These are phyloP conservation scores for Coemansia sp. DNA, from an alignment of 371 early-diverging fungal species.

Conservation along the genomic window DNA sequence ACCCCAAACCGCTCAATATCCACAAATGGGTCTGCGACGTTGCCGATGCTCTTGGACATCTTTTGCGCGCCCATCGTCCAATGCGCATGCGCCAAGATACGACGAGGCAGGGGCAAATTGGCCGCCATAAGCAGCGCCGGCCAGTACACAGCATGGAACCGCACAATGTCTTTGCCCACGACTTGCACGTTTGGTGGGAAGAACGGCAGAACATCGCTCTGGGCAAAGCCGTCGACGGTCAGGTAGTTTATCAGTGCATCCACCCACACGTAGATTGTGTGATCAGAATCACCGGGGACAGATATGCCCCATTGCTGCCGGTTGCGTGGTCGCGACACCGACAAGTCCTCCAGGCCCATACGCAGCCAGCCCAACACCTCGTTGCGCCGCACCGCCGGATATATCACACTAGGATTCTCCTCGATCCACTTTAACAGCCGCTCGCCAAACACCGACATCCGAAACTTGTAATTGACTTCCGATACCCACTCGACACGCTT, in stretches of 20 bases:
- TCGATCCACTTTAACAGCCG: conserved; percentile 69
- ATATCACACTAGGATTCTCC: conserved; percentile 53
- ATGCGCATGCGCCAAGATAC: conserved; percentile 88
- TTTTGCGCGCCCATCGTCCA: conserved; percentile 86
- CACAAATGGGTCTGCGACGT: conserved; percentile 82
- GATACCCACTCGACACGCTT: conserved; percentile 82
- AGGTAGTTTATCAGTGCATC: conserved; percentile 93
- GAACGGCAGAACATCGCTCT: conserved; percentile 50
- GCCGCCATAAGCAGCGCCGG: conserved; percentile 92
- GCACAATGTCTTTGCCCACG: conserved; percentile 94
- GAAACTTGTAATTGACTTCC: conserved; percentile 94
- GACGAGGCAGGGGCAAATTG: conserved; percentile 69
- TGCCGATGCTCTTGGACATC: conserved; percentile 92
- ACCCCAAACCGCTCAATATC: conserved; percentile 72
- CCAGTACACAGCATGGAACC: conserved; percentile 95
- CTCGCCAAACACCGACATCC: conserved; percentile 64
- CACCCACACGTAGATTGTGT: conserved; percentile 96
- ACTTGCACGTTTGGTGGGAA: conserved; percentile 85
- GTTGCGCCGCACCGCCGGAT: conserved; percentile 38
- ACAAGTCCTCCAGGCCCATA: conserved; percentile 65
- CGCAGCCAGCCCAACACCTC: conserved; percentile 41
- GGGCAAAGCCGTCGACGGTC: conserved; percentile 83
- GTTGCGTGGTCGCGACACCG: conserved; percentile 78
- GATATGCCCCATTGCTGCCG: conserved; percentile 90
- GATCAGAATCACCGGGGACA: conserved; percentile 84